These are phyloP conservation scores for Candida xiaguanensis DNA, from an alignment of 805 yeast genomes.

Conservation along the genomic window DNA sequence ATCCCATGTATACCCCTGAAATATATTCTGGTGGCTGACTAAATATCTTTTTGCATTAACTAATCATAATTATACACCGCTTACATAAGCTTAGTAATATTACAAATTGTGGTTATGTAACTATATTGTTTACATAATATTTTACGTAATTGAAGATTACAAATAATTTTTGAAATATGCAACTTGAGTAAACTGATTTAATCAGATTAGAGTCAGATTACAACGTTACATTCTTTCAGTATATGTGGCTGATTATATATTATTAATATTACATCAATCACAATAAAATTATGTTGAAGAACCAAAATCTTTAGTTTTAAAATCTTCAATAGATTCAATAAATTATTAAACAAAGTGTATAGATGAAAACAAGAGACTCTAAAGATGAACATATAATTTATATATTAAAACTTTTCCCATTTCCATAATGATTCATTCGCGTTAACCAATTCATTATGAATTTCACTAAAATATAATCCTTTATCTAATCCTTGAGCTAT, in stretches of 20 bases:
- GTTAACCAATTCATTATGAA: slow-evolving; percentile 33
- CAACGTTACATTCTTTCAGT: too few species aligned
- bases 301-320: slow-evolving; percentile 27
- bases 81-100: not conserved
- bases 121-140: too few species aligned
- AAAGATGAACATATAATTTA: not conserved
- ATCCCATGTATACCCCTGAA: too few species aligned
- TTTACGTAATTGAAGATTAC: too few species aligned
- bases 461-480: slow-evolving; percentile 17
- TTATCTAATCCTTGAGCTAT: slow-evolving; percentile 19
- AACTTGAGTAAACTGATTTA: too few species aligned
- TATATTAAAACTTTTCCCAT: slow-evolving; percentile 24
- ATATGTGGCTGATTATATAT: too few species aligned
- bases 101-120: not conserved
- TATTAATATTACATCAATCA: too few species aligned
- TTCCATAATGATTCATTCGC: slow-evolving; percentile 36
- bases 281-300: slow-evolving; percentile 6
- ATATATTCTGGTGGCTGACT: too few species aligned
- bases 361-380: too few species aligned
- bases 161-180: too few species aligned
- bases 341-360: slow-evolving; percentile 19
- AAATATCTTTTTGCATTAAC: too few species aligned
- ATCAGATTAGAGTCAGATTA: too few species aligned
- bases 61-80: not conserved
- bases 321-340: slow-evolving; percentile 40